phyloP scores from a whole-genome alignment of 2,329 filamentous ascomycete species.

The Thermomyces lanuginosus region DNA sequence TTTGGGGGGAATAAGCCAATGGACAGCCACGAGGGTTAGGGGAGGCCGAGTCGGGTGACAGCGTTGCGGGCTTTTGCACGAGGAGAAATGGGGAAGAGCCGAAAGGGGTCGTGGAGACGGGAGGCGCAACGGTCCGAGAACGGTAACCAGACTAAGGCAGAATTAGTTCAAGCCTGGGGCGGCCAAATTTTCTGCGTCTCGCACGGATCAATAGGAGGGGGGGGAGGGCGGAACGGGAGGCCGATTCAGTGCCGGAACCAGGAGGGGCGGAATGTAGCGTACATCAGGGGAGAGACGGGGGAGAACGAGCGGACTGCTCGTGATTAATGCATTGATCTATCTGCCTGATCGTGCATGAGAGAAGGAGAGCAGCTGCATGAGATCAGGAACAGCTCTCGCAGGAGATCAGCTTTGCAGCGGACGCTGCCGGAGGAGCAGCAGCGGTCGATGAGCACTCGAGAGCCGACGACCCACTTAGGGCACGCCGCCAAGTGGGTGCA shows the following conservation, averaged over 20 bases:
- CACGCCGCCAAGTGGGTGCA: too few relatives aligned
- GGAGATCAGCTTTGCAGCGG: too few relatives aligned
- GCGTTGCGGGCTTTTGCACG: constrained; percentile 13
- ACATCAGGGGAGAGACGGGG: constrained; percentile 1
- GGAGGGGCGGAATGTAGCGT: neutral
- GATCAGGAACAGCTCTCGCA: too few relatives aligned
- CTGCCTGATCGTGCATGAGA: too few relatives aligned
- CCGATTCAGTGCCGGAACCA: constrained; percentile 3
- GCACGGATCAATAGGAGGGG: constrained; percentile 5
- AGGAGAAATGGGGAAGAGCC: constrained; percentile 11
- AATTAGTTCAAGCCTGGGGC: constrained; percentile 3
- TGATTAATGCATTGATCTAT: constrained; percentile 2
- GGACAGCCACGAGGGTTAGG: too few relatives aligned
- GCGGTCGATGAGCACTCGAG: too few relatives aligned
- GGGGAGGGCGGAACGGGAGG: constrained; percentile 1
- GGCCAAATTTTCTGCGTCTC: constrained; percentile 1
- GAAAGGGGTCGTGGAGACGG: constrained; percentile 13
- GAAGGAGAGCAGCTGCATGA: too few relatives aligned
- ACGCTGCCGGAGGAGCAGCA: too few relatives aligned
- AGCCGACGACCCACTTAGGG: too few relatives aligned
- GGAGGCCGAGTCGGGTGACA: constrained; percentile 19
- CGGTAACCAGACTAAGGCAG: too few relatives aligned
- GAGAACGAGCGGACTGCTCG: constrained; percentile 2
- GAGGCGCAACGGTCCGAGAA: constrained; percentile 13
- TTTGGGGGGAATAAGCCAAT: too few relatives aligned